These are phyloP conservation scores for Raffaelea deltoideospora DNA, from an alignment of 2,329 filamentous ascomycete genomes.

Conservation along the genomic window DNA sequence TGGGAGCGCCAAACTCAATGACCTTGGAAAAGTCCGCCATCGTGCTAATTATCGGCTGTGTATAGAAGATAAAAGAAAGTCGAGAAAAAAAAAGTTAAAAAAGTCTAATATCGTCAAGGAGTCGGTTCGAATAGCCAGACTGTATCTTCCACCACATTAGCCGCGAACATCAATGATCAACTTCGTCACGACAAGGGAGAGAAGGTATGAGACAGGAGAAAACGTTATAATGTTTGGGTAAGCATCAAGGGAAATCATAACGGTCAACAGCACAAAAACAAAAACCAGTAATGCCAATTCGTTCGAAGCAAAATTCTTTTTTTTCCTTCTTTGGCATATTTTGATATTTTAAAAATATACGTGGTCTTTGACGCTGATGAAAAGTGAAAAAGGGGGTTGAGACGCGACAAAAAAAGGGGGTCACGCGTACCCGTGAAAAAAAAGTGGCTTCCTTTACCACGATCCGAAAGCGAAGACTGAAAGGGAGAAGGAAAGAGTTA, in stretches of 20 bases:
- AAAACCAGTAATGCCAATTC: too few species aligned
- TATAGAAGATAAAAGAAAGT: not conserved
- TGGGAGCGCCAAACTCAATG: slow-evolving; percentile 46
- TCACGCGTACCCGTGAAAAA: slow-evolving; percentile 7
- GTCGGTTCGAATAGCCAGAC: not conserved
- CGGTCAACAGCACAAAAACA: too few species aligned
- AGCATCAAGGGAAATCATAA: too few species aligned
- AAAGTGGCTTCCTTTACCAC: not conserved
- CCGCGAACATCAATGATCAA: too few species aligned
- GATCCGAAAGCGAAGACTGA: slow-evolving; percentile 1
- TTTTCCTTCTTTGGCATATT: too few species aligned
- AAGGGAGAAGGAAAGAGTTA: too few species aligned
- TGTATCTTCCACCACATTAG: not conserved
- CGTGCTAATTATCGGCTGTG: not conserved
- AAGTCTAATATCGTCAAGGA: not conserved
- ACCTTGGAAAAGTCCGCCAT: slow-evolving; percentile 14
- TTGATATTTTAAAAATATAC: too few species aligned
- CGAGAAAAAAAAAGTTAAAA: not conserved
- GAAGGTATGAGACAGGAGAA: not conserved
- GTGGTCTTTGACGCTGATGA: too few species aligned
- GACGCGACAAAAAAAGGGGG: slow-evolving; percentile 7
- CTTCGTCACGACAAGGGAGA: too few species aligned
- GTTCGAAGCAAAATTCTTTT: too few species aligned
- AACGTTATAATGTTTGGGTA: not conserved
- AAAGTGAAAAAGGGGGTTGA: slow-evolving; percentile 4